Percentiles rank a stretch among this genome's conserved stretches.
Conservation (phyloP, 2,329 filamentous ascomycete genomes). For the Pseudogymnoascus sp. region DNA sequence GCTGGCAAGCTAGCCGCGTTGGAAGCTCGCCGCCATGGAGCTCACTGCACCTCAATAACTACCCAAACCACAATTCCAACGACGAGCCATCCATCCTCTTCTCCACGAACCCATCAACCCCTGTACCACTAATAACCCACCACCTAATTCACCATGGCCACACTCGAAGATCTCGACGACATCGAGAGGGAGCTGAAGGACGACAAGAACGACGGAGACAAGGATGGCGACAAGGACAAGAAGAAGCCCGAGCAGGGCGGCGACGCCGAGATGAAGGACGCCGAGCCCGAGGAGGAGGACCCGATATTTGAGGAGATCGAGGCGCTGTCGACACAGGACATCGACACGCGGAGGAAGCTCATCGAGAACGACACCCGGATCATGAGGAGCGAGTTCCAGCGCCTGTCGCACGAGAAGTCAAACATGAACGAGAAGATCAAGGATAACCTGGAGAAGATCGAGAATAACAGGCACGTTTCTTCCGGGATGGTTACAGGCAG, state of each 20-base stretch:
- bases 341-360: conserved; percentile 81
- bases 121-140: conserved; percentile 1
- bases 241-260: conserved; percentile 55
- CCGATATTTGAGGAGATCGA: conserved; percentile 91
- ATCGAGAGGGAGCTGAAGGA: conserved; percentile 65
- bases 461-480: conserved; percentile 94
- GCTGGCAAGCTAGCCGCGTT: conserved; percentile 4
- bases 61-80: conserved; percentile 9
- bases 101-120: conserved; percentile 6
- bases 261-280: conserved; percentile 66
- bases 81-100: not conserved
- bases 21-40: conserved; percentile 8
- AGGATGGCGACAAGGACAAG: conserved; percentile 50
- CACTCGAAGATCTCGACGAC: conserved; percentile 71
- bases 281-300: conserved; percentile 70
- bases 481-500: no score
- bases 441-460: conserved; percentile 98
- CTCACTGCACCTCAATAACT: conserved; percentile 14
- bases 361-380: conserved; percentile 97
- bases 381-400: conserved; percentile 95
- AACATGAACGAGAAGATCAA: conserved; percentile 99
- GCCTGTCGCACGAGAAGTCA: conserved; percentile 89
- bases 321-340: conserved; percentile 87
- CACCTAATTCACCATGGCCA: conserved; percentile 53
- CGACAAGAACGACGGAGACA: conserved; percentile 51